phyloP scores from a whole-genome alignment of 345 rosid genomes.

The Gossypium rotundifolium region DNA sequence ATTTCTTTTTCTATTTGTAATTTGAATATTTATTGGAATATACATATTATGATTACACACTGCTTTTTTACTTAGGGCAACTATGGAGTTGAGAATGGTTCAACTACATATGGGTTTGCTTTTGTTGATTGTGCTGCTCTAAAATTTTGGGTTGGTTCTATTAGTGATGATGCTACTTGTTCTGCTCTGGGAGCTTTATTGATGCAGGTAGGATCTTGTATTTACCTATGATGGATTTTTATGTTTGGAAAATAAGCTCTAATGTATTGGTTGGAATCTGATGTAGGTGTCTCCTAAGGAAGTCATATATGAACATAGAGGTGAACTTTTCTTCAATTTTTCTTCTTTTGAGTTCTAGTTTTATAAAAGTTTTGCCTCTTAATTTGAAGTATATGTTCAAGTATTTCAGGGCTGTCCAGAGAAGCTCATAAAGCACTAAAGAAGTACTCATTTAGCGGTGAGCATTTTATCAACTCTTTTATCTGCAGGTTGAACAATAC shows the following conservation, averaged over 20 bases:
- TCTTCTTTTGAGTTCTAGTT: conserved; percentile 8
- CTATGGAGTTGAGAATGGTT: conserved; percentile 37
- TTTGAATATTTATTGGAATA: conserved; percentile 10
- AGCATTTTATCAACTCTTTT: conserved; percentile 6
- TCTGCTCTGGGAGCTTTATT: conserved; percentile 80
- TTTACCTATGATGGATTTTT: conserved; percentile 3
- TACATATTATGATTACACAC: conserved; percentile 15
- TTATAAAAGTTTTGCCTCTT: not conserved
- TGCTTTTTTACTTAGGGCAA: conserved; percentile 33
- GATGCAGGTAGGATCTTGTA: conserved; percentile 68
- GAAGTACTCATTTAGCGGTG: conserved; percentile 72
- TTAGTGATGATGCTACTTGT: conserved; percentile 69
- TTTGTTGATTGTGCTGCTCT: conserved; percentile 94
- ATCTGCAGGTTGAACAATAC: not conserved
- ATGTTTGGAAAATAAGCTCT: conserved; percentile 11
- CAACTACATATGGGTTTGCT: conserved; percentile 76
- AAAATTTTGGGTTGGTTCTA: conserved; percentile 82
- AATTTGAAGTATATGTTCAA: conserved; percentile 10
- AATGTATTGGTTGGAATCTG: conserved; percentile 12
- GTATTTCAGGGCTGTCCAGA: conserved; percentile 70
- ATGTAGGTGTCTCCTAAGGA: conserved; percentile 87
- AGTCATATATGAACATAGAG: conserved; percentile 72
- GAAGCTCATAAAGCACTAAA: conserved; percentile 75
- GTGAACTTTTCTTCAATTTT: conserved; percentile 29
- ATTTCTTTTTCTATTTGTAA: not conserved